Conservation (phyloP, 257 asterid species). For the Oldenlandia corymbosa region DNA sequence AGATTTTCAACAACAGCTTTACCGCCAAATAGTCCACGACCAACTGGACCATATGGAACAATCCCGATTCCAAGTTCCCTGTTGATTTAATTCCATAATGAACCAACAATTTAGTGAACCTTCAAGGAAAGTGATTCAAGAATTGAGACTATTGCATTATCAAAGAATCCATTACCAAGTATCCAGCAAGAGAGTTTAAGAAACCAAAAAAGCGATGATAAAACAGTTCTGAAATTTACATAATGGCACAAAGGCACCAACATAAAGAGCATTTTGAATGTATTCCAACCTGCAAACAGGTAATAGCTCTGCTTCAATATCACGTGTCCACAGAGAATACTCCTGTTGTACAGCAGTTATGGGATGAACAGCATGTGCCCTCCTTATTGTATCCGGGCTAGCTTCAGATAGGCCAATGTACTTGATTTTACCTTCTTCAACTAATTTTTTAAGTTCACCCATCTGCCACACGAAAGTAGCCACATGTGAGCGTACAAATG, state of each 20-base stretch:
- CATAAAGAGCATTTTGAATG: background rate
- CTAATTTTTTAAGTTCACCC: slow-evolving; percentile 48
- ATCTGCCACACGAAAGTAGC: slow-evolving; percentile 26
- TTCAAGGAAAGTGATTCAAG: background rate
- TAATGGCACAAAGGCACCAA: too few relatives aligned
- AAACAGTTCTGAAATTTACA: background rate
- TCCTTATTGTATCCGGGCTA: slow-evolving; percentile 47
- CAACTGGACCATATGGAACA: slow-evolving; percentile 56
- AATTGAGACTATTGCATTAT: too few relatives aligned
- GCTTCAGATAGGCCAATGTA: slow-evolving; percentile 70
- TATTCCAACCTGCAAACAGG: slow-evolving; percentile 24
- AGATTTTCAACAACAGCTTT: slow-evolving; percentile 40
- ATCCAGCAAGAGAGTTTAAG: background rate
- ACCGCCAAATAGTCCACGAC: slow-evolving; percentile 49
- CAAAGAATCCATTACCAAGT: background rate
- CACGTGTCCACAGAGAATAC: slow-evolving; percentile 63
- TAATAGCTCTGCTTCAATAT: slow-evolving; percentile 44
- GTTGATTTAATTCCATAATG: background rate
- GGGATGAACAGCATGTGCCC: slow-evolving; percentile 65
- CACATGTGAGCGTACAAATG: slow-evolving; percentile 3
- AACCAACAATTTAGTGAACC: background rate
- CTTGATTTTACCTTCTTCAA: slow-evolving; percentile 56
- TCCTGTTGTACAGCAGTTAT: slow-evolving; percentile 58
- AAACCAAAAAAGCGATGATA: background rate
- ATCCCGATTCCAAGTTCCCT: slow-evolving; percentile 65